phyloP scores from a whole-genome alignment of 495 filamentous ascomycete species.

The Tuber melanosporum region DNA sequence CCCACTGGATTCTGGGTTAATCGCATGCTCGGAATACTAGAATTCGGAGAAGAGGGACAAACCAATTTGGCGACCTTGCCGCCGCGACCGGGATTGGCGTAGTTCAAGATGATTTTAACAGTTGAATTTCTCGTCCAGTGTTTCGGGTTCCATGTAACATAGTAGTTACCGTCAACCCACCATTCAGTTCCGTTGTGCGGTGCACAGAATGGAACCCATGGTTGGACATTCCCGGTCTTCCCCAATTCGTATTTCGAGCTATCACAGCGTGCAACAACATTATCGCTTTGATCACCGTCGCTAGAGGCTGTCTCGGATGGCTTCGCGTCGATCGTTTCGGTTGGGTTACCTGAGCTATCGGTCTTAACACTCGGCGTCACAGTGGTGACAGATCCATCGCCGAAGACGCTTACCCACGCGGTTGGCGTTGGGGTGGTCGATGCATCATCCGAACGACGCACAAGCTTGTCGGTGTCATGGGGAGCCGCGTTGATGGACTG shows the following conservation, averaged over 20 bases:
- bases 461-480: slow-evolving; percentile 3
- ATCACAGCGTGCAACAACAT: slow-evolving; percentile 23
- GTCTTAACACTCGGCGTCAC: slow-evolving; percentile 24
- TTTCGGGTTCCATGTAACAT: slow-evolving; percentile 36
- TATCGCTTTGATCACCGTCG: neutral
- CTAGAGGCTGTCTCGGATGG: slow-evolving; percentile 19
- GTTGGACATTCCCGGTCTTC: slow-evolving; percentile 16
- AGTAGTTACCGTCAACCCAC: slow-evolving; percentile 31
- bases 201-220: slow-evolving; percentile 33
- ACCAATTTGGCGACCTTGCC: slow-evolving; percentile 21
- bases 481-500: slow-evolving; percentile 14
- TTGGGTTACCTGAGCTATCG: slow-evolving; percentile 15
- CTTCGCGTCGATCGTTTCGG: slow-evolving; percentile 14
- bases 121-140: slow-evolving; percentile 30
- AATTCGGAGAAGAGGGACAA: slow-evolving; percentile 4
- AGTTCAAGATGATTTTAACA: slow-evolving; percentile 31
- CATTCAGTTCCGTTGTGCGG: slow-evolving; percentile 27
- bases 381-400: slow-evolving; percentile 21
- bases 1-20: slow-evolving; percentile 22
- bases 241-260: slow-evolving; percentile 25
- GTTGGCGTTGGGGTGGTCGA: slow-evolving; percentile 16
- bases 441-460: slow-evolving; percentile 13
- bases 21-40: neutral
- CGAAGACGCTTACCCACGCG: slow-evolving; percentile 20
- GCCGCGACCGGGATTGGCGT: slow-evolving; percentile 10